Percentiles rank a stretch among this genome's conserved stretches.
Evolutionary conservation across 176 grass and related monocot genomes (phyloP).

Genomic region (Cenchrus fungigraminus): DNA sequence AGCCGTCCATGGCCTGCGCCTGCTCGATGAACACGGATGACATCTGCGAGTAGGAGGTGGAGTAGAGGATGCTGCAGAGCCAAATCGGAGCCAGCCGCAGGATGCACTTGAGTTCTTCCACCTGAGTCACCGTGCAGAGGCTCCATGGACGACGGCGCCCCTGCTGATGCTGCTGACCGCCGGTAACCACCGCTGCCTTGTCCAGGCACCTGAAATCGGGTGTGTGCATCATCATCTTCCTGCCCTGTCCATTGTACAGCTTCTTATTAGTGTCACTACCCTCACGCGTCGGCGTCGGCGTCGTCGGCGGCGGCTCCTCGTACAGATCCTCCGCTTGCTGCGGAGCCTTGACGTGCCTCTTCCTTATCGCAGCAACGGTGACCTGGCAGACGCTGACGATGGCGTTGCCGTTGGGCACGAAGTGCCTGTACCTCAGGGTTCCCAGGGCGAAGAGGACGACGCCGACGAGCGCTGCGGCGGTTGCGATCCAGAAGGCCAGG

Average conservation of each 20-base stretch:
- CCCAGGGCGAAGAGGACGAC: slow-evolving; percentile 41
- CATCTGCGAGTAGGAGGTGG: slow-evolving; percentile 60
- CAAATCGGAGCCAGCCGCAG: slow-evolving; percentile 56
- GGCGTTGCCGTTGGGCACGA: slow-evolving; percentile 45
- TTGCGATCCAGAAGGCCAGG: slow-evolving; percentile 46
- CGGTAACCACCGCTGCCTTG: slow-evolving; percentile 50
- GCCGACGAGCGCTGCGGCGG: slow-evolving; percentile 20
- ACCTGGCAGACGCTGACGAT: slow-evolving; percentile 55
- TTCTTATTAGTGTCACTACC: neutral
- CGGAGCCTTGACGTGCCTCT: slow-evolving; percentile 37
- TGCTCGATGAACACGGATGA: slow-evolving; percentile 63
- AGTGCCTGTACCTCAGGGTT: slow-evolving; percentile 49
- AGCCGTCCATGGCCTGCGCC: slow-evolving; percentile 49
- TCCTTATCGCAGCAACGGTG: slow-evolving; percentile 42
- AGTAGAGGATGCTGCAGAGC: slow-evolving; percentile 70
- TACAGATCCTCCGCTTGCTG: slow-evolving; percentile 37
- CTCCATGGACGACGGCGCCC: slow-evolving; percentile 19
- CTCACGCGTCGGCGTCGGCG: too few species aligned
- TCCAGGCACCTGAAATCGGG: slow-evolving; percentile 59
- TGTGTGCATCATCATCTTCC: slow-evolving; percentile 58
- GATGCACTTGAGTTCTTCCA: slow-evolving; percentile 69
- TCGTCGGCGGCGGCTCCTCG: slow-evolving; percentile 3
- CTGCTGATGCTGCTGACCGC: too few species aligned
- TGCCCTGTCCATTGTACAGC: slow-evolving; percentile 17
- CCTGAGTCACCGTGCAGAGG: slow-evolving; percentile 58